Percentiles rank a stretch among this genome's conserved stretches.
Evolutionary conservation across 495 filamentous ascomycete species (phyloP).

Genomic region (Aspergillus avenaceus): DNA sequence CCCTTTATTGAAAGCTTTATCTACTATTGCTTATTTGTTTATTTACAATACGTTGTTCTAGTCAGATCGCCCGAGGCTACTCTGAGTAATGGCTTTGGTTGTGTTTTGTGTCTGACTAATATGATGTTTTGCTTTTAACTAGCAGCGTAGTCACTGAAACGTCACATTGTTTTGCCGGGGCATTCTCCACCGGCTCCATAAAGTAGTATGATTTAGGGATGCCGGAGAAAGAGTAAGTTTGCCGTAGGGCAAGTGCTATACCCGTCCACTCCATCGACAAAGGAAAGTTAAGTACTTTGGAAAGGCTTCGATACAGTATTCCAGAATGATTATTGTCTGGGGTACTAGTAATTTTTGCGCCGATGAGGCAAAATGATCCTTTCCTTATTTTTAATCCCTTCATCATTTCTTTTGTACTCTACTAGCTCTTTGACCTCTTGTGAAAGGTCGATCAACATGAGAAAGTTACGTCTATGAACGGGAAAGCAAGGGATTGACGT

Average conservation of each 20-base stretch:
- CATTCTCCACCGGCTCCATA: too few relatives aligned
- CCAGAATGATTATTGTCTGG: slow-evolving; percentile 11
- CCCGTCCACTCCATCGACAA: background rate
- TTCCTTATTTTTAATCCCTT: background rate
- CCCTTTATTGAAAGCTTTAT: background rate
- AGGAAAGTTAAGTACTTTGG: background rate
- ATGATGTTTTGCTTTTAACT: too few relatives aligned
- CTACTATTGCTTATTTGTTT: background rate
- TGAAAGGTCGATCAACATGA: background rate
- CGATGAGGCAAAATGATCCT: background rate
- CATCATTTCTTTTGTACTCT: background rate
- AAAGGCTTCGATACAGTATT: slow-evolving; percentile 13
- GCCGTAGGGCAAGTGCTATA: too few relatives aligned
- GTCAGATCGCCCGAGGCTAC: too few relatives aligned
- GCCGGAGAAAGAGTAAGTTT: too few relatives aligned
- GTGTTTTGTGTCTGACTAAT: too few relatives aligned
- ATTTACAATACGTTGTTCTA: too few relatives aligned
- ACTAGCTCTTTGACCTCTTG: background rate
- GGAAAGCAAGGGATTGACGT: background rate
- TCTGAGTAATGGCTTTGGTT: too few relatives aligned
- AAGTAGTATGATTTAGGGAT: background rate
- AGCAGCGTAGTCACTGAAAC: background rate
- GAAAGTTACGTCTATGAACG: background rate
- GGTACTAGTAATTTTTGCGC: background rate
- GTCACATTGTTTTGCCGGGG: too few relatives aligned